These are phyloP conservation scores for Bacidia rubella DNA, from an alignment of 495 filamentous ascomycete genomes.

Conservation along the genomic window DNA sequence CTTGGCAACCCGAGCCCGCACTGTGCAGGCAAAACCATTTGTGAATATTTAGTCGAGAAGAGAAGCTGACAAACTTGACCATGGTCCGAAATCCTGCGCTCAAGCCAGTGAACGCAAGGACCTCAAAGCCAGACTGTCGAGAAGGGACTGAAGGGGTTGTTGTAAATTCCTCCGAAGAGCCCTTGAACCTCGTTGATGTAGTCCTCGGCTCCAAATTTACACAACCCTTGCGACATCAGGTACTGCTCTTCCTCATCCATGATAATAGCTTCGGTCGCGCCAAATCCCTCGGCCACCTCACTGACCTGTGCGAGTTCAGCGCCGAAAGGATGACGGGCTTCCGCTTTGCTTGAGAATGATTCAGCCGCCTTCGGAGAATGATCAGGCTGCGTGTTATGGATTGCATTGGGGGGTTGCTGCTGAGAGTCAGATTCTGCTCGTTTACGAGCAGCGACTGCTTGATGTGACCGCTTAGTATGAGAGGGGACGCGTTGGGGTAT, in stretches of 20 bases:
- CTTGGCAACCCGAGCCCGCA: constrained; percentile 3
- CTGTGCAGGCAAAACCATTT: constrained; percentile 7
- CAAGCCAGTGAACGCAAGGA: neutral
- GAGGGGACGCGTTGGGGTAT: constrained; percentile 67
- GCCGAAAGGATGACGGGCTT: constrained; percentile 34
- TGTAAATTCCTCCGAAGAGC: constrained; percentile 42
- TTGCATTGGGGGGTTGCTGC: constrained; percentile 26
- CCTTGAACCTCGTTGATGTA: constrained; percentile 72
- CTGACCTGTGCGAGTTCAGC: constrained; percentile 39
- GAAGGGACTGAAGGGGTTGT: constrained; percentile 31
- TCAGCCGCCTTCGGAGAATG: constrained; percentile 29
- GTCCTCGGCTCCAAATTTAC: constrained; percentile 64
- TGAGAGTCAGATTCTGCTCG: constrained; percentile 43
- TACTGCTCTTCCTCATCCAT: constrained; percentile 60
- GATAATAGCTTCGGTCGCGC: constrained; percentile 36
- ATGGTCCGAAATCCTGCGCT: too few species aligned
- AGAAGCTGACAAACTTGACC: neutral
- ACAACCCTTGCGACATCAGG: constrained; percentile 50
- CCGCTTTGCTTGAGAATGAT: constrained; percentile 27
- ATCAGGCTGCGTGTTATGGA: constrained; percentile 24
- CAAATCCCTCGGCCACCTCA: constrained; percentile 75
- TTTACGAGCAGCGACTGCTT: constrained; percentile 46
- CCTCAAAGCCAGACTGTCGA: constrained; percentile 34
- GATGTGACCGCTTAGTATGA: constrained; percentile 71
- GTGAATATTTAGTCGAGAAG: constrained; percentile 1